Base-by-base conservation (phyloP, 164 flowering plant species). In the Chloranthus sessilifolius region DNA sequence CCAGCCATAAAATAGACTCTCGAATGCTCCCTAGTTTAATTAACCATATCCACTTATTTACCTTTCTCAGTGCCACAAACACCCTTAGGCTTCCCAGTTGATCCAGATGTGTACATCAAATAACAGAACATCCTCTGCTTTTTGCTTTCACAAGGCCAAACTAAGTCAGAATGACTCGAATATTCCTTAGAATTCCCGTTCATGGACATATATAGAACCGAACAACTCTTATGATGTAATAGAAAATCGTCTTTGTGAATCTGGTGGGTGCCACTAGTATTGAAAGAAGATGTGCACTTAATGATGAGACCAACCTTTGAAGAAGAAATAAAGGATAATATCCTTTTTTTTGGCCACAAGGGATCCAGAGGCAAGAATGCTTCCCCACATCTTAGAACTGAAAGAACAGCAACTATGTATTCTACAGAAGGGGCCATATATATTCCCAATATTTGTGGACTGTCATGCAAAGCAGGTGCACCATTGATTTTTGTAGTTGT, bases 1-100 rank as follows among this genome's bases (percentile, higher is more conserved):
- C n/a, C n/a, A n/a, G n/a, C n/a, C n/a, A n/a, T n/a, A n/a, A n/a
- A n/a, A n/a, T n/a, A n/a, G n/a, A n/a, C n/a, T n/a, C n/a, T n/a
- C n/a, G n/a, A n/a, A n/a, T n/a, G n/a, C n/a, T n/a, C n/a, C n/a
- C n/a, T n/a, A n/a, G n/a, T n/a, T n/a, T n/a, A n/a, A n/a, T n/a
- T n/a, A n/a, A n/a, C n/a, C n/a, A n/a, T n/a, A n/a, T n/a, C n/a
- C n/a, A 15, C 10, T 16, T 19, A 3, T 45, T 61, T 61, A 85
- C 98, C 95, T 74, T 60, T 53, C 68, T 91, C 98, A 29, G 90
- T 85, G 53, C 96, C 96, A 66, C 86, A 88, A 22, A 91, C 85
- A 31, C 95, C 96, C 76, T 91, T 91, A 37, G 96, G 92, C 69
- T 69, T 71, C 50, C 98, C 98, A 44, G 86, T 83, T 28, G 98